phyloP scores from a whole-genome alignment of 805 yeast species.

The Pichia rugopelliculosa region DNA sequence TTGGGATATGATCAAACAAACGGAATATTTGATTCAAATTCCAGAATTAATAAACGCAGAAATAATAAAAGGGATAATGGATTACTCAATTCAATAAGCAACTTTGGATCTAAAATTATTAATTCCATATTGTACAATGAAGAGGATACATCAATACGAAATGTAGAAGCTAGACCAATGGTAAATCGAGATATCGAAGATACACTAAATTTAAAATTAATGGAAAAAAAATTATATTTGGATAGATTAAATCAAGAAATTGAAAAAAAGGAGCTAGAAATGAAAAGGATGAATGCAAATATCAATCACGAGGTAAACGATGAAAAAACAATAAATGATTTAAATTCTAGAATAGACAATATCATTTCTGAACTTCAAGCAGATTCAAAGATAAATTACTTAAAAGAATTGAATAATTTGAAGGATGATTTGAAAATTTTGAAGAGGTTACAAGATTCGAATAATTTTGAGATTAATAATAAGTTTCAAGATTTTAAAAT shows the following conservation, averaged over 20 bases:
- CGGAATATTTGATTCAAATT: neutral
- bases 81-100: slow-evolving; percentile 21
- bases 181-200: neutral
- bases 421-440: neutral
- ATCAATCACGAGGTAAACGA: neutral
- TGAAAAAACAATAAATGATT: neutral
- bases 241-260: slow-evolving; percentile 5
- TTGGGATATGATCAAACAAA: neutral
- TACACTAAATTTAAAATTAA: slow-evolving; percentile 2
- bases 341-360: neutral
- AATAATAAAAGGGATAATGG: slow-evolving; percentile 13
- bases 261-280: neutral
- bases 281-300: neutral
- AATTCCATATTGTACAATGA: slow-evolving; percentile 26
- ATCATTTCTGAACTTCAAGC: neutral
- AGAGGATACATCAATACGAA: slow-evolving; percentile 6
- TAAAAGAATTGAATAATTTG: neutral
- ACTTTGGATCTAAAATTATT: slow-evolving; percentile 23
- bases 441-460: neutral
- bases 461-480: neutral
- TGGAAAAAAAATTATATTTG: slow-evolving; percentile 7
- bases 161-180: neutral
- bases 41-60: slow-evolving; percentile 1
- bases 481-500: neutral
- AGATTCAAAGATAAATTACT: neutral